Evolutionary conservation across 1,284 basidiomycete genomes (phyloP), one percentile per base, ranked within the genome.

Genomic region (Xerocomus nothofagi): DNA sequence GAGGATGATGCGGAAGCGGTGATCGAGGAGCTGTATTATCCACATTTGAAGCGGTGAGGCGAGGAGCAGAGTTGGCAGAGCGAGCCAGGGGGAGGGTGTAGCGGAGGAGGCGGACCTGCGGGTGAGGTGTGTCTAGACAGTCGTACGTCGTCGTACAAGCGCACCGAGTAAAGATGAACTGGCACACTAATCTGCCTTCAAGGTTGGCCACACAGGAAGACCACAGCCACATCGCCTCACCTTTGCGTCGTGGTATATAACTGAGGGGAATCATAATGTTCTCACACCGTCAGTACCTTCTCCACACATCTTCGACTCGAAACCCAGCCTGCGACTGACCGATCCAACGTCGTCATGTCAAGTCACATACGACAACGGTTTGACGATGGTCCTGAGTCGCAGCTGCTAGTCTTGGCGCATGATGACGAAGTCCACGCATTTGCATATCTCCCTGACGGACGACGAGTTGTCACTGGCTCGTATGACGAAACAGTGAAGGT

Each of bases 1-100:
- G 88, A 91, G 61, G 90, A 93, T 57, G 91, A 93, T 58, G 82
- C 85, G 3, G 88, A 91, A 51, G 85, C 84, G 2, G 79, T 81
- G 24, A 66, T 65, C 23, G 88, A 90, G 55, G 87, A 91, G 65
- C 61, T 88, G 4, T 88, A 85, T 64, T 88, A 81, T 68, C 77
- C 54, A 7, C 41, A 62, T 46, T 21, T 59, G 49, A 55, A 42
- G 31, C 43, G 40, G 39, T 49, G 39, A 12, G 32, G 34, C n/a
- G 47, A 44, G 3, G 44, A 23, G 15, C 27, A 33, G 6, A 17
- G 10, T n/a, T n/a, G n/a, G n/a, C n/a, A n/a, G n/a, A n/a, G n/a
- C n/a, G n/a, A n/a, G n/a, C n/a, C n/a, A n/a, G n/a, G n/a, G n/a
- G n/a, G n/a, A n/a, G n/a, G n/a, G n/a, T n/a, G n/a, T n/a, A n/a